Conservation (phyloP, 139 green algal species). For the Chlorella sp. region DNA sequence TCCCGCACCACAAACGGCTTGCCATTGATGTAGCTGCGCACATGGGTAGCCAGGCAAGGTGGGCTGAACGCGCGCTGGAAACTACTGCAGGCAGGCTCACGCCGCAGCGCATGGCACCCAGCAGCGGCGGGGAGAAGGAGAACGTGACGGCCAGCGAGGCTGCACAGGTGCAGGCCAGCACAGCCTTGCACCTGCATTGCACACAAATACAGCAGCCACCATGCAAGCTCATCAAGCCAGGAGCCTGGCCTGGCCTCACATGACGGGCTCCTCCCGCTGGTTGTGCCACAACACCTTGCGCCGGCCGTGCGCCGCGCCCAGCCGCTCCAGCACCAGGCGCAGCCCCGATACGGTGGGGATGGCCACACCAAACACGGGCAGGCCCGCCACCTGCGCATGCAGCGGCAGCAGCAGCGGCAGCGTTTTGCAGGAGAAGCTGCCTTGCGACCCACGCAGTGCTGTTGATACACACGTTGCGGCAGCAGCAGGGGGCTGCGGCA, state of each 20-base stretch:
- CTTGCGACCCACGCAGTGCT: background rate
- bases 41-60: background rate
- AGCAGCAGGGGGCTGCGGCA: background rate
- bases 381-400: constrained; percentile 67
- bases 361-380: constrained; percentile 94
- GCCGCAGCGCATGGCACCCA: too few species aligned
- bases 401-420: background rate
- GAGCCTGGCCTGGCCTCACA: constrained; percentile 39
- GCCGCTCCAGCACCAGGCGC: constrained; percentile 76
- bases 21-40: constrained; percentile 41
- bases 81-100: background rate
- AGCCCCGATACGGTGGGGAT: constrained; percentile 91
- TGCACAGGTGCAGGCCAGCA: background rate
- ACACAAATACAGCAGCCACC: background rate
- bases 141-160: too few species aligned
- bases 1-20: constrained; percentile 93
- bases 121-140: too few species aligned
- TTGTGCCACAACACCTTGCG: constrained; percentile 92
- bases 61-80: background rate
- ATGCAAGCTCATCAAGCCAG: background rate
- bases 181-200: background rate
- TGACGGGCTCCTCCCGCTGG: constrained; percentile 94
- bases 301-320: constrained; percentile 63
- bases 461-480: background rate
- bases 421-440: too few species aligned